Evolutionary conservation across 331 rosid species (phyloP).

Genomic region (Spiraea crenata): DNA sequence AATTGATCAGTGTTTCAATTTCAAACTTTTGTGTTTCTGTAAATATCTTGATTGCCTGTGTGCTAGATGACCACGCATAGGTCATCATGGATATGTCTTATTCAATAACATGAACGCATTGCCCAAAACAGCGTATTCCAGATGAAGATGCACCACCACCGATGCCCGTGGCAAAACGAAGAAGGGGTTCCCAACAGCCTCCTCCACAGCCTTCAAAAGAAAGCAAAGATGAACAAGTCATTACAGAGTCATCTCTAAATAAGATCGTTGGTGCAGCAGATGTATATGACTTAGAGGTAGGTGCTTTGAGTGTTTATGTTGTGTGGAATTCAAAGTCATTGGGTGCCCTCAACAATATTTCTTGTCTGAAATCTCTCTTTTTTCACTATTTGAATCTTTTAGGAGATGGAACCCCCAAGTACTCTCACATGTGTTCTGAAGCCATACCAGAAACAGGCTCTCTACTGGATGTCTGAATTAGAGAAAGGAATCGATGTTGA

Average conservation of each 20-base stretch:
- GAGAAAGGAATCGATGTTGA: constrained; percentile 64
- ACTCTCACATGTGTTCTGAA: constrained; percentile 53
- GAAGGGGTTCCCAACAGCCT: constrained; percentile 49
- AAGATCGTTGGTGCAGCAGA: constrained; percentile 75
- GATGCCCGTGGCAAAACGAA: constrained; percentile 55
- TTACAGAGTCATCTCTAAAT: constrained; percentile 65
- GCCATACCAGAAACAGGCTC: constrained; percentile 91
- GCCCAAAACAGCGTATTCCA: constrained; percentile 42
- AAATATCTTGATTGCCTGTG: neutral
- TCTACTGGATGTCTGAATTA: constrained; percentile 76
- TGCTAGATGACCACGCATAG: neutral
- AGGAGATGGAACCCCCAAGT: constrained; percentile 76
- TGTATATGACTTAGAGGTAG: constrained; percentile 69
- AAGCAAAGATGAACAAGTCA: constrained; percentile 56
- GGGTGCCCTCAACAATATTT: neutral
- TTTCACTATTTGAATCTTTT: constrained; percentile 2
- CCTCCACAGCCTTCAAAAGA: constrained; percentile 50
- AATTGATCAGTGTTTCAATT: neutral
- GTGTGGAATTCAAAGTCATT: neutral
- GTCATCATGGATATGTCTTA: neutral
- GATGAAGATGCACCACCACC: constrained; percentile 43
- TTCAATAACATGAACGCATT: neutral
- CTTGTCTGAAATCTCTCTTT: neutral
- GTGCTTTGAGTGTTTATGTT: constrained; percentile 3
- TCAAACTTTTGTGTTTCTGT: neutral